Conservation (phyloP, 345 rosid species). For the Ceriops tagal region DNA sequence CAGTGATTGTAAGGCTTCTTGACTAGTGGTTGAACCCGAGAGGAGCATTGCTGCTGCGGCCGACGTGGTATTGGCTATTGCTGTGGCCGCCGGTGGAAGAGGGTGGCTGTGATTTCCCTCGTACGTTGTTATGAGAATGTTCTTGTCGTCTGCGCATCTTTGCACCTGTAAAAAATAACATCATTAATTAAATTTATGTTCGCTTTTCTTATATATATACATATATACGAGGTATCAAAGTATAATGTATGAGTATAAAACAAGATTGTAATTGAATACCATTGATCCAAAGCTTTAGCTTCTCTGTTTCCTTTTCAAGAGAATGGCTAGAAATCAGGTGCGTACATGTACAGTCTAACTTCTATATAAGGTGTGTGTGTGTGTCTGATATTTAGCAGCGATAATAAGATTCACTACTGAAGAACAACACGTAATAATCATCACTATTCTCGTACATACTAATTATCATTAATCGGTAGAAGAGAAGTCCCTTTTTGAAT, state of each 20-base stretch:
- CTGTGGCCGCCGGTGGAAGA: constrained; percentile 83
- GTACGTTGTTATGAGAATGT: constrained; percentile 74
- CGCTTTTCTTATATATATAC: not conserved
- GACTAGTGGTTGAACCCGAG: constrained; percentile 66
- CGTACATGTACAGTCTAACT: too few relatives aligned
- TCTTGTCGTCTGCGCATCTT: constrained; percentile 81
- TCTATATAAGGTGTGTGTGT: too few relatives aligned
- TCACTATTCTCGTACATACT: too few relatives aligned
- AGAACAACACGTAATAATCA: too few relatives aligned
- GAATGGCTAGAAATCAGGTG: too few relatives aligned
- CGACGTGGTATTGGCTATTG: constrained; percentile 84
- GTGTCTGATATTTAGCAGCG: too few relatives aligned
- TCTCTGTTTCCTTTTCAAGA: too few relatives aligned
- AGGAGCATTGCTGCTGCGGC: constrained; percentile 87
- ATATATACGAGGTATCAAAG: not conserved
- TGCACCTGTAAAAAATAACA: constrained; percentile 55
- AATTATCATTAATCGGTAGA: too few relatives aligned
- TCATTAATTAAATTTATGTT: not conserved
- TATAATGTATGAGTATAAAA: not conserved
- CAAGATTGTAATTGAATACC: not conserved
- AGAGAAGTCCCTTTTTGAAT: too few relatives aligned
- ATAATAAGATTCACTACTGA: too few relatives aligned
- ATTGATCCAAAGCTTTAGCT: too few relatives aligned
- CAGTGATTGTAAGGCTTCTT: constrained; percentile 34
- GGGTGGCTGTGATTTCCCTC: constrained; percentile 98